Evolutionary conservation across 805 yeast species (phyloP).

Genomic region (Lachancea waltii): DNA sequence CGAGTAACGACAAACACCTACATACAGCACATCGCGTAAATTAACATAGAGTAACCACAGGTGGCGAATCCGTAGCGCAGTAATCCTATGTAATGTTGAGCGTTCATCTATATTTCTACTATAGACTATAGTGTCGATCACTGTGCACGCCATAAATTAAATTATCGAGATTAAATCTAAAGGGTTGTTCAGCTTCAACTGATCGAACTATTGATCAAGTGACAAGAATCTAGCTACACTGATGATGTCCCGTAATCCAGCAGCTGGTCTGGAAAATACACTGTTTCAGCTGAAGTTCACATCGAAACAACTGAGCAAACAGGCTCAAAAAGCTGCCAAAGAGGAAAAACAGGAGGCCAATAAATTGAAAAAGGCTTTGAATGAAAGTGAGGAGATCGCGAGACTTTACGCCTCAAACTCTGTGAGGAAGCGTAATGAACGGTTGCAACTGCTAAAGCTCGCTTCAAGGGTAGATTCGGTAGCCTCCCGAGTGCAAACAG

Average conservation of each 20-base stretch:
- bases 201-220: background rate
- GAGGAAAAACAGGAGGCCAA: conserved; percentile 84
- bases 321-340: conserved; percentile 83
- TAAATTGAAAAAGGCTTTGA: conserved; percentile 63
- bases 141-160: too few relatives aligned
- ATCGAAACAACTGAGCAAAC: conserved; percentile 85
- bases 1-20: conserved; percentile 1
- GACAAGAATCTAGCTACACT: background rate
- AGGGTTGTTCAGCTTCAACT: background rate
- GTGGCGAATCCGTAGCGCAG: too few relatives aligned
- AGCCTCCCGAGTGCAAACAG: conserved; percentile 92
- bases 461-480: conserved; percentile 94
- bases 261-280: conserved; percentile 32
- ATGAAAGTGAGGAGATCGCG: conserved; percentile 69
- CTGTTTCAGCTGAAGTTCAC: conserved; percentile 56
- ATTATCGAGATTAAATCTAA: background rate
- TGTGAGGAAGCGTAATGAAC: conserved; percentile 82
- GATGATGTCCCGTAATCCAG: conserved; percentile 28
- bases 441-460: conserved; percentile 70
- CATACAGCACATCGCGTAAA: background rate
- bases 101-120: too few relatives aligned
- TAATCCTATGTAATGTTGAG: too few relatives aligned
- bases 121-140: too few relatives aligned
- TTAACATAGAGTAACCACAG: background rate
- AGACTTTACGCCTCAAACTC: conserved; percentile 93